Conservation (phyloP, 1,284 basidiomycete species). For the Ceratobasidium theobromae region DNA sequence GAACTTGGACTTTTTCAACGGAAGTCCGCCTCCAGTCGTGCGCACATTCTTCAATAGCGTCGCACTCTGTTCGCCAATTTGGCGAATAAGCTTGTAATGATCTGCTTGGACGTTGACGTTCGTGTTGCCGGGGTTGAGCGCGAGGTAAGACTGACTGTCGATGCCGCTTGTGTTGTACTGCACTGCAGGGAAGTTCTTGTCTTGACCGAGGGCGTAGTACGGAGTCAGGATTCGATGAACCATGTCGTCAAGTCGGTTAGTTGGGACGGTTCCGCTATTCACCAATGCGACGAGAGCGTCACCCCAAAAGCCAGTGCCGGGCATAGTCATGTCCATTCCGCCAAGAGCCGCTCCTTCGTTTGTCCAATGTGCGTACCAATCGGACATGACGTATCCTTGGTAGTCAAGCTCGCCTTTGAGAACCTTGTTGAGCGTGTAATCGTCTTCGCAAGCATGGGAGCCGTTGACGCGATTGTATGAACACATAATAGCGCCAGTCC, state of each 20-base stretch:
- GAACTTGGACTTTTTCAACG: constrained; percentile 33
- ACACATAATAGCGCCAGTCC: constrained; percentile 78
- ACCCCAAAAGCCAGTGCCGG: constrained; percentile 54
- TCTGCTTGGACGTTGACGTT: constrained; percentile 35
- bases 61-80: constrained; percentile 73
- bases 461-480: constrained; percentile 68
- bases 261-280: constrained; percentile 64
- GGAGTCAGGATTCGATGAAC: constrained; percentile 43
- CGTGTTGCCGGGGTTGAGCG: constrained; percentile 37
- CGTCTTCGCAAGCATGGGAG: constrained; percentile 78
- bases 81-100: constrained; percentile 59
- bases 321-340: constrained; percentile 38
- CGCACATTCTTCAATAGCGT: constrained; percentile 80
- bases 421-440: constrained; percentile 70
- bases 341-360: constrained; percentile 45
- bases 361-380: constrained; percentile 41
- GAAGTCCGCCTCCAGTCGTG: constrained; percentile 45
- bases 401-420: constrained; percentile 70
- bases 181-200: constrained; percentile 39
- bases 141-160: constrained; percentile 35
- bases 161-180: constrained; percentile 27
- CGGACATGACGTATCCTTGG: constrained; percentile 48
- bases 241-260: constrained; percentile 34
- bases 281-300: constrained; percentile 65
- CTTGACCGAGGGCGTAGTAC: constrained; percentile 43